Conservation (phyloP, 2,329 filamentous ascomycete species). For the Beauveria australis region DNA sequence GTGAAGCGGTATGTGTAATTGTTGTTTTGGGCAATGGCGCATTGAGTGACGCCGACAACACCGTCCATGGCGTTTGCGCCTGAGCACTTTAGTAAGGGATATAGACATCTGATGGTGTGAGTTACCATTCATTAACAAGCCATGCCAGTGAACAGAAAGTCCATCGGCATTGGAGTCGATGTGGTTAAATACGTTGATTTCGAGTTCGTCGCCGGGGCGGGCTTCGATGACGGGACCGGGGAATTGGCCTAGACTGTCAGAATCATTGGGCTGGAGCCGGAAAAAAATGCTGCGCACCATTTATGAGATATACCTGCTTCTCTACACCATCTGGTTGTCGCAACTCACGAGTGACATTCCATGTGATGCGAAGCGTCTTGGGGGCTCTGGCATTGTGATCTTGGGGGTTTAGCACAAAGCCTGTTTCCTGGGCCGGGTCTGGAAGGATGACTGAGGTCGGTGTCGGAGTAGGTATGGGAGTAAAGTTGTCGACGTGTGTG, state of each 20-base stretch:
- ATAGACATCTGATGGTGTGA: background rate
- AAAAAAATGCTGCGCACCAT: constrained; percentile 24
- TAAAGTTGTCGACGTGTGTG: background rate
- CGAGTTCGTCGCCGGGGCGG: constrained; percentile 33
- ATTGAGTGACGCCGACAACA: constrained; percentile 40
- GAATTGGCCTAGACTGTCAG: constrained; percentile 30
- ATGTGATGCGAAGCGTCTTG: constrained; percentile 24
- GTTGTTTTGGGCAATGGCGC: constrained; percentile 42
- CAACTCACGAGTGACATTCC: constrained; percentile 30
- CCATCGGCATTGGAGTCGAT: constrained; percentile 22
- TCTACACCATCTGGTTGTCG: constrained; percentile 40
- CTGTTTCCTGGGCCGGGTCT: constrained; percentile 1
- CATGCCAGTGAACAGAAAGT: constrained; percentile 61
- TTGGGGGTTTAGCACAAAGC: constrained; percentile 29
- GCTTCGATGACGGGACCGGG: constrained; percentile 38
- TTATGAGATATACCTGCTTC: constrained; percentile 42
- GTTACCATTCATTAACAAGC: constrained; percentile 51
- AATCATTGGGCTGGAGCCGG: background rate
- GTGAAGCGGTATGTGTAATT: constrained; percentile 40
- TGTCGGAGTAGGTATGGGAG: background rate
- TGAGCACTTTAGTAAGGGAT: background rate
- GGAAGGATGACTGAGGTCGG: background rate
- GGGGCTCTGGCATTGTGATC: constrained; percentile 30
- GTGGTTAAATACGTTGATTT: constrained; percentile 31
- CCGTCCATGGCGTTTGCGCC: constrained; percentile 54